Conservation (phyloP, 176 grass and related monocot species). For the Microstegium vimineum region DNA sequence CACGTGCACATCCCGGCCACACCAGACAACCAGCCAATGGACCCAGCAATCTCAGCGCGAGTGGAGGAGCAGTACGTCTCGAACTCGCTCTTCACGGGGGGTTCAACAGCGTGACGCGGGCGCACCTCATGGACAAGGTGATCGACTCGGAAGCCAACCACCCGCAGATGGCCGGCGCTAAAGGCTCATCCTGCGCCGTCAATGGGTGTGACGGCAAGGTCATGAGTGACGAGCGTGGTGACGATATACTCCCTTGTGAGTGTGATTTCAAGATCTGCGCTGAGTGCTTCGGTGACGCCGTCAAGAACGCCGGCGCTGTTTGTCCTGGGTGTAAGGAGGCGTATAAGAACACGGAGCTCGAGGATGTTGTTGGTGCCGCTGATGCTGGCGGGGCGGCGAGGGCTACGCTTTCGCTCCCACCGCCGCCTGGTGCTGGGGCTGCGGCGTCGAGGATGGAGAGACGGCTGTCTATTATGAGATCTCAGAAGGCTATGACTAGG, state of each 20-base stretch:
- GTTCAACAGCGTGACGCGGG: conserved; percentile 89
- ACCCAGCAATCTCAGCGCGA: conserved; percentile 73
- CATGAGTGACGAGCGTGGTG: conserved; percentile 87
- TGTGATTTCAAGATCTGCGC: conserved; percentile 96
- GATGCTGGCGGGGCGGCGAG: neutral
- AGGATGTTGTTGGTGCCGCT: conserved; percentile 42
- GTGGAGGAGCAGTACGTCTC: conserved; percentile 96
- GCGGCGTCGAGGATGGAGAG: conserved; percentile 62
- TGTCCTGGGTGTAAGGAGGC: conserved; percentile 93
- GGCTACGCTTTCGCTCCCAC: conserved; percentile 45
- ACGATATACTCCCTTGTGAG: conserved; percentile 85
- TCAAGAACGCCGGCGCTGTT: conserved; percentile 58
- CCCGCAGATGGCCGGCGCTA: conserved; percentile 89
- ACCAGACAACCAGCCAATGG: conserved; percentile 94
- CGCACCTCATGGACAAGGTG: conserved; percentile 97
- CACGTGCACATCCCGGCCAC: conserved; percentile 78
- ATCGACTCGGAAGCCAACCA: conserved; percentile 70
- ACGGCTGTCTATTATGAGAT: conserved; percentile 63
- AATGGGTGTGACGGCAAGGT: conserved; percentile 76
- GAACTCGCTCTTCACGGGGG: conserved; percentile 93
- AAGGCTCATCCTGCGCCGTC: conserved; percentile 80
- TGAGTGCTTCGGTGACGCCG: conserved; percentile 84
- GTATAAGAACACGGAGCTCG: conserved; percentile 74
- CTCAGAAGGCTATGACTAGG: conserved; percentile 72
- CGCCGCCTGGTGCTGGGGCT: conserved; percentile 23